Conservation (phyloP, 805 yeast species). For the Lipomyces sp. region DNA sequence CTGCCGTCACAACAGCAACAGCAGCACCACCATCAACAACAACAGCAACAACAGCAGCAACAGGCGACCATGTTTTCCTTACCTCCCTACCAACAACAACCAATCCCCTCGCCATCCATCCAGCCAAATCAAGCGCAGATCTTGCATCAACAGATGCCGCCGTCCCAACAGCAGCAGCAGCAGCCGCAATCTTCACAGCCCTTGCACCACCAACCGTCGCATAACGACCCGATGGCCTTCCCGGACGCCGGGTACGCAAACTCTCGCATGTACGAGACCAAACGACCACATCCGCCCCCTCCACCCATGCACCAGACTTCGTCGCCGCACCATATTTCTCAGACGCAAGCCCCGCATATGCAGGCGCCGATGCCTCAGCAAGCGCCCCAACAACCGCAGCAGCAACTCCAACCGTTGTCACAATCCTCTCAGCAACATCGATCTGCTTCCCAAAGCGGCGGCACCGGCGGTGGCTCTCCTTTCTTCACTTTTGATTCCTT, state of each 20-base stretch:
- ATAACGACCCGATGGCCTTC: background rate
- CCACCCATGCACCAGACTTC: background rate
- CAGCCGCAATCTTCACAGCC: conserved; percentile 3
- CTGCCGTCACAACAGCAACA: conserved; percentile 9
- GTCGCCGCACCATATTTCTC: conserved; percentile 4
- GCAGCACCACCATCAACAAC: conserved; percentile 5
- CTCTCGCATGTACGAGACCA: background rate
- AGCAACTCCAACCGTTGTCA: background rate
- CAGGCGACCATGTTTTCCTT: conserved; percentile 1
- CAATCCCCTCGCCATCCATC: background rate
- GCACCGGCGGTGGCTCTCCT: conserved; percentile 3
- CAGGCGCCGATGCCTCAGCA: conserved; percentile 1
- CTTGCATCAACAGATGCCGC: background rate
- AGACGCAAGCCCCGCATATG: conserved; percentile 1
- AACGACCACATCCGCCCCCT: conserved; percentile 3
- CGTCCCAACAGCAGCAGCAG: conserved; percentile 4
- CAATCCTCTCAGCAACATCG: background rate
- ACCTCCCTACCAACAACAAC: background rate
- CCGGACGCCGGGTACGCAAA: background rate
- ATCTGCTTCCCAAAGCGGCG: background rate
- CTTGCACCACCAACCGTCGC: background rate
- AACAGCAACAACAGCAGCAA: conserved; percentile 7
- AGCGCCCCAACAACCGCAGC: background rate
- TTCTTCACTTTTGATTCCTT: conserved; percentile 18
- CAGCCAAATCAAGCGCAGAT: background rate